Evolutionary conservation across 2,329 filamentous ascomycete species (phyloP), one percentile per base, ranked within the genome.

Genomic region (Didymella sp.): DNA sequence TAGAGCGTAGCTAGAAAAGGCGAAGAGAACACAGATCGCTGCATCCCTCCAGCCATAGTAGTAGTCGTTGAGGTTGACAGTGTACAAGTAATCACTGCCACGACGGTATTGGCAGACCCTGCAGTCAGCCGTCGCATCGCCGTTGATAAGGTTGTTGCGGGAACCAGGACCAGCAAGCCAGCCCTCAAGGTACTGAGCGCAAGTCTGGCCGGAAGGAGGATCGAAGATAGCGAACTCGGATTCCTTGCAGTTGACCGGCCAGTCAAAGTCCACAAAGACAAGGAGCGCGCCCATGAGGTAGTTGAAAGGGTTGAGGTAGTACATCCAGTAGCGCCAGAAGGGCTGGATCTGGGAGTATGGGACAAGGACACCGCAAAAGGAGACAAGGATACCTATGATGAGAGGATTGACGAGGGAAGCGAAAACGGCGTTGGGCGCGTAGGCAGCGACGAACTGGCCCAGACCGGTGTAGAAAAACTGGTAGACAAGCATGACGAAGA

Each of bases 1-100:
- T 56, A 82, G 51, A 2, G 71, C 76, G 58, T 88, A 89, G 1
- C 80, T 83, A 52, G 79, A 82, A 35, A 85, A 57, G 1, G 78
- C 82, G 61, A 88, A 87, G 5, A 85, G 74, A 1, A 82, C 82
- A 2, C 83, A 80, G 44, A 89, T 85, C 0, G 69, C 88, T 0
- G 85, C 84, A 72, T 90, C 81, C 45, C 88, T 80, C 88, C 88
- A 91, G 0, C 86, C 87, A 62, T 86, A 86, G 58, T 80, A 84
- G 62, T 89, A 85, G 4, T 85, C 79, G 1, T 79, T 78, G 7
- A 90, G 64, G 67, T 89, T 88, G 12, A 90, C 60, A 0, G 80
- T 84, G 2, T 73, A 64, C 2, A 90, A 70, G 61, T 88, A 90
- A 55, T 89, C 87, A 6, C 81, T 78, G 0, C 86, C 87, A 17